These are phyloP conservation scores for Biscutella laevigata DNA, from an alignment of 441 rosid genomes.

Conservation along the genomic window DNA sequence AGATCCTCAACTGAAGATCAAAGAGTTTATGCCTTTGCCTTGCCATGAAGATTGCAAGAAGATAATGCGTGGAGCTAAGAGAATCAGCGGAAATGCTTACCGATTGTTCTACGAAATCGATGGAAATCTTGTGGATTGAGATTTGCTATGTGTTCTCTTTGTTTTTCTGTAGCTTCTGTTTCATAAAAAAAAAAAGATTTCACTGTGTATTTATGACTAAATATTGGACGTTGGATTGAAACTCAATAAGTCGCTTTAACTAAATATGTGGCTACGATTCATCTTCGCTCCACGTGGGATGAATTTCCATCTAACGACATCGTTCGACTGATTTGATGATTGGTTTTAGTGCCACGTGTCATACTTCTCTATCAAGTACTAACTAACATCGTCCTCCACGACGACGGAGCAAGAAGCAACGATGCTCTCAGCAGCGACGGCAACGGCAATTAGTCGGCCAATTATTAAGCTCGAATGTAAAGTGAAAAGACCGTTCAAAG, in stretches of 20 bases:
- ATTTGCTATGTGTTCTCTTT: constrained; percentile 35
- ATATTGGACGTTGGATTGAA: background rate
- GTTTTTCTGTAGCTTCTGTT: constrained; percentile 55
- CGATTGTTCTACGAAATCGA: constrained; percentile 26
- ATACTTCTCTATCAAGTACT: constrained; percentile 13
- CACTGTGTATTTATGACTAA: too few species aligned
- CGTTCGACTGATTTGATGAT: background rate
- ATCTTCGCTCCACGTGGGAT: background rate
- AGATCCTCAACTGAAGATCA: constrained; percentile 32
- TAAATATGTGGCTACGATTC: constrained; percentile 5
- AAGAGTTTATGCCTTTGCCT: constrained; percentile 31
- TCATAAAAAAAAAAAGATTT: too few species aligned
- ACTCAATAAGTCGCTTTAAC: constrained; percentile 13
- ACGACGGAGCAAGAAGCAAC: too few species aligned
- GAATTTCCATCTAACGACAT: background rate
- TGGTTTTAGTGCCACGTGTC: constrained; percentile 22
- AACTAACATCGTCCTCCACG: too few species aligned
- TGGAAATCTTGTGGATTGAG: constrained; percentile 20
- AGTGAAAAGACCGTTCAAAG: constrained; percentile 17
- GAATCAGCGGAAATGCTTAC: constrained; percentile 21
- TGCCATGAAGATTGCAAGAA: constrained; percentile 35
- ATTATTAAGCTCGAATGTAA: background rate
- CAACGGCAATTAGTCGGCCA: constrained; percentile 7
- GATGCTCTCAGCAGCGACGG: constrained; percentile 24
- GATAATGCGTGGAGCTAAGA: constrained; percentile 35